Evolutionary conservation across 352 stramenopile species (phyloP).

Genomic region (Phytophthora uliginosa): DNA sequence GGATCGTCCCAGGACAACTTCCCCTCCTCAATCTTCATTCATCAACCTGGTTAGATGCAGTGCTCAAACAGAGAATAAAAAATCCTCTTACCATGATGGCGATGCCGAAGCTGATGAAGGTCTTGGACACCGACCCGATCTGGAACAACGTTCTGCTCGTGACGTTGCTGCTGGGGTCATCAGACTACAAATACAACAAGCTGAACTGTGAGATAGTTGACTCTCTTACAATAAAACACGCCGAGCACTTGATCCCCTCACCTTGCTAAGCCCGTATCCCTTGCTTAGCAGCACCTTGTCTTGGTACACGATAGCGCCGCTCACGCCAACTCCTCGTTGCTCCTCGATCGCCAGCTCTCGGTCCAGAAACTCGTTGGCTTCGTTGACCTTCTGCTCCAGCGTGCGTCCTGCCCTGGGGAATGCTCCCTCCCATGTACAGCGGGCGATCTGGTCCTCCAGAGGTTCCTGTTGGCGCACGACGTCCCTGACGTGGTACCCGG

Average conservation of each 20-base stretch:
- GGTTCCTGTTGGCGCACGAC: conserved; percentile 44
- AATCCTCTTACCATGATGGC: conserved; percentile 39
- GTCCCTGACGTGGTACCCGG: conserved; percentile 20
- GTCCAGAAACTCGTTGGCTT: conserved; percentile 54
- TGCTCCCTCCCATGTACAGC: conserved; percentile 38
- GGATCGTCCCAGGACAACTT: conserved; percentile 62
- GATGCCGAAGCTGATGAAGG: conserved; percentile 60
- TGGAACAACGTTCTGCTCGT: conserved; percentile 66
- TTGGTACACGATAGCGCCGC: conserved; percentile 60
- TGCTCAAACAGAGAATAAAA: no score
- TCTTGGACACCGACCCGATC: conserved; percentile 78
- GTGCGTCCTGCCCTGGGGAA: conserved; percentile 51
- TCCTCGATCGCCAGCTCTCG: conserved; percentile 44
- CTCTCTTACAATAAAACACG: not conserved
- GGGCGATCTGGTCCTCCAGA: conserved; percentile 43
- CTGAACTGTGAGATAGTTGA: not conserved
- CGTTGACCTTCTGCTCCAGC: conserved; percentile 54
- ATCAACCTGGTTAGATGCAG: not conserved
- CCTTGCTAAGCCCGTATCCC: conserved; percentile 50
- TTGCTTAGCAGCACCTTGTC: conserved; percentile 56
- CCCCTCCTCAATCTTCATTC: conserved; percentile 53
- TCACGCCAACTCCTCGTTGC: conserved; percentile 53
- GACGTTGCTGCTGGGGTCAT: conserved; percentile 44
- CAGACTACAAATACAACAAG: conserved; percentile 22
- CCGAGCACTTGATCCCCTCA: not conserved